Evolutionary conservation across 352 stramenopile genomes (phyloP).

Genomic region (Phytophthora capsici): DNA sequence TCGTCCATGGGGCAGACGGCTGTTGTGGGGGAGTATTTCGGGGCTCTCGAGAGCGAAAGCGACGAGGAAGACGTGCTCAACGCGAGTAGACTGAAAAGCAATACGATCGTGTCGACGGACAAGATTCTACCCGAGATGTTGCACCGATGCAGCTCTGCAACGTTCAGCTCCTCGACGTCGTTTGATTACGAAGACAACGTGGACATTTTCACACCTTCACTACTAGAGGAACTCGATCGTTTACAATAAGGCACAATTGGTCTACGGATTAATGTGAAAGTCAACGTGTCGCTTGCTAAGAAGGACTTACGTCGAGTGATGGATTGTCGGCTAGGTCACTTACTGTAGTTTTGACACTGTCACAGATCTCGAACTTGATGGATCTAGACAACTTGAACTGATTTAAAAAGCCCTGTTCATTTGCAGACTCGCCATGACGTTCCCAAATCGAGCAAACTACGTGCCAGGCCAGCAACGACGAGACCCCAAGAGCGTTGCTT

Average conservation of each 20-base stretch:
- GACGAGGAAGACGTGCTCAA: constrained; percentile 15
- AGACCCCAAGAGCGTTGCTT: constrained; percentile 33
- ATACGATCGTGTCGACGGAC: not conserved
- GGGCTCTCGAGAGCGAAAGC: not conserved
- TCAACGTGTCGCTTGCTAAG: too few relatives aligned
- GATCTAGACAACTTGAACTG: constrained; percentile 2
- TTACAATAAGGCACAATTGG: not conserved
- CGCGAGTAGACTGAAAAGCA: not conserved
- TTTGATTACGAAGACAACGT: constrained; percentile 8
- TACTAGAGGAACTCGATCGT: constrained; percentile 27
- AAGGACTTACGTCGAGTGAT: too few relatives aligned
- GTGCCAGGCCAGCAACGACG: constrained; percentile 47
- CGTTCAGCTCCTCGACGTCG: constrained; percentile 11
- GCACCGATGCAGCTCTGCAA: constrained; percentile 13
- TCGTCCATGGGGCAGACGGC: constrained; percentile 14
- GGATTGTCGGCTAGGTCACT: too few relatives aligned
- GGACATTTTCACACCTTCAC: constrained; percentile 1
- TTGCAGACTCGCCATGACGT: constrained; percentile 53
- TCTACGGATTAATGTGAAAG: too few relatives aligned
- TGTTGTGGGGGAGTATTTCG: constrained; percentile 1
- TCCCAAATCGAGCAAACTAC: constrained; percentile 68
- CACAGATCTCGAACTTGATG: not conserved
- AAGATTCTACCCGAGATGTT: constrained; percentile 3
- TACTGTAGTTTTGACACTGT: too few relatives aligned
- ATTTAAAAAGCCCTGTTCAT: constrained; percentile 12